A percentile compares a stretch with the other conserved stretches of the same genome.
Evolutionary conservation across 2,329 filamentous ascomycete species (phyloP).

Genomic region (Neonectria hederae): DNA sequence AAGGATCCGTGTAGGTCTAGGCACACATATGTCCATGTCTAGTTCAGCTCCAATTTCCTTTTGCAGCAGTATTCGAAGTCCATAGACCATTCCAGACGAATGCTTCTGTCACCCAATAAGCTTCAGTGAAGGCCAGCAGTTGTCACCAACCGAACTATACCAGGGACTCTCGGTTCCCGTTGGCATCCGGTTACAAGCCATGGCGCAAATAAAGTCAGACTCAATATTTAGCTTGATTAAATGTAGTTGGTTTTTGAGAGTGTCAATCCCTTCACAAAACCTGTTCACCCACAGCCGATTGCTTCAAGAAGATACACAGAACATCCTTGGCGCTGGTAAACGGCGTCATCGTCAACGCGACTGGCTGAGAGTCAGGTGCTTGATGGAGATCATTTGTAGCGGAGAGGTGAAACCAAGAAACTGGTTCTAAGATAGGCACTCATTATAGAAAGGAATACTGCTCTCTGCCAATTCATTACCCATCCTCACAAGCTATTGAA

Average conservation of each 20-base stretch:
- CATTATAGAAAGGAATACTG: neutral
- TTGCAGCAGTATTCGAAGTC: too few relatives aligned
- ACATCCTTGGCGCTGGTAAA: too few relatives aligned
- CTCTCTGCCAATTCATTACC: neutral
- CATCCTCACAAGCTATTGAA: neutral
- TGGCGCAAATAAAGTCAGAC: neutral
- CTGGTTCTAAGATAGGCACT: neutral
- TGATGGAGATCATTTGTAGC: neutral
- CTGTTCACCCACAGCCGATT: neutral
- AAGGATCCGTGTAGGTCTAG: too few relatives aligned
- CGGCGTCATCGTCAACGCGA: neutral
- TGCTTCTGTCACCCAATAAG: neutral
- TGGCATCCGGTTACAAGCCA: neutral
- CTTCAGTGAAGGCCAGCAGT: neutral
- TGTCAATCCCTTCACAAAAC: neutral
- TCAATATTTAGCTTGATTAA: neutral
- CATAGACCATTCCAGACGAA: too few relatives aligned
- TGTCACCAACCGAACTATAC: neutral
- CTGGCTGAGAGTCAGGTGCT: neutral
- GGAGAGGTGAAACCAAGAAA: neutral
- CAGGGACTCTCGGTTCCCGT: neutral
- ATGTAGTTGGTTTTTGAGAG: neutral
- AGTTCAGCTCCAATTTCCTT: too few relatives aligned
- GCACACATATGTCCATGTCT: too few relatives aligned
- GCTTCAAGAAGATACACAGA: neutral